Evolutionary conservation across 176 grass and related monocot genomes (phyloP).

Genomic region (Poa pratensis): DNA sequence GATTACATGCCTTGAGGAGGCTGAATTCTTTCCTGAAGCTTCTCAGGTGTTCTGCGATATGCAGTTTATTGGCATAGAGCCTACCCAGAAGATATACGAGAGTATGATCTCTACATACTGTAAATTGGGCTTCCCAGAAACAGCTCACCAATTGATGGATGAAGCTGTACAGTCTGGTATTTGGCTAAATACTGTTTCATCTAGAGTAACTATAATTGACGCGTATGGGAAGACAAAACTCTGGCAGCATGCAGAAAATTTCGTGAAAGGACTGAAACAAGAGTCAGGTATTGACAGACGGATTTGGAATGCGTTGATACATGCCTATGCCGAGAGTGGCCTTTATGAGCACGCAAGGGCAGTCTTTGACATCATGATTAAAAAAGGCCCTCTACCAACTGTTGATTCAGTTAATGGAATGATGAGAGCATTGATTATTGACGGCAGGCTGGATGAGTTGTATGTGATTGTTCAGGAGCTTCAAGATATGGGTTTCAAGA

Average conservation of each 20-base stretch:
- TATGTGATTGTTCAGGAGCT: conserved; percentile 85
- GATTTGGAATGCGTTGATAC: conserved; percentile 92
- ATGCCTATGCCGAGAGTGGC: conserved; percentile 87
- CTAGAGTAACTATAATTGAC: conserved; percentile 70
- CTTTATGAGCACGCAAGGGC: conserved; percentile 82
- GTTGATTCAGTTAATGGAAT: conserved; percentile 89
- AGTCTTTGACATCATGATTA: conserved; percentile 87
- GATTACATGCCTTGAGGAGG: conserved; percentile 69
- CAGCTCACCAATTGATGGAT: conserved; percentile 69
- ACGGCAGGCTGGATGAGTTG: conserved; percentile 84
- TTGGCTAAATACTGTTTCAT: conserved; percentile 56
- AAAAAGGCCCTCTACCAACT: conserved; percentile 71
- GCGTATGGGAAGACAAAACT: conserved; percentile 76
- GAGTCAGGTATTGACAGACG: conserved; percentile 63
- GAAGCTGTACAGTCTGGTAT: conserved; percentile 53
- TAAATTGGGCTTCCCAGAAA: conserved; percentile 92
- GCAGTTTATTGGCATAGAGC: conserved; percentile 66
- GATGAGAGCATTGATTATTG: conserved; percentile 83
- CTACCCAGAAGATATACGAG: conserved; percentile 67
- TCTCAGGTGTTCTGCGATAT: conserved; percentile 89
- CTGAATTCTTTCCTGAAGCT: conserved; percentile 67
- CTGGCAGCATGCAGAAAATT: conserved; percentile 82
- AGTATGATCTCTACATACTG: conserved; percentile 72
- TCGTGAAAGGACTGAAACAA: conserved; percentile 68
- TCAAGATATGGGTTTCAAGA: conserved; percentile 95